These are phyloP conservation scores for Pyrenochaeta sp. DNA, from an alignment of 2,329 filamentous ascomycete genomes.

Conservation along the genomic window DNA sequence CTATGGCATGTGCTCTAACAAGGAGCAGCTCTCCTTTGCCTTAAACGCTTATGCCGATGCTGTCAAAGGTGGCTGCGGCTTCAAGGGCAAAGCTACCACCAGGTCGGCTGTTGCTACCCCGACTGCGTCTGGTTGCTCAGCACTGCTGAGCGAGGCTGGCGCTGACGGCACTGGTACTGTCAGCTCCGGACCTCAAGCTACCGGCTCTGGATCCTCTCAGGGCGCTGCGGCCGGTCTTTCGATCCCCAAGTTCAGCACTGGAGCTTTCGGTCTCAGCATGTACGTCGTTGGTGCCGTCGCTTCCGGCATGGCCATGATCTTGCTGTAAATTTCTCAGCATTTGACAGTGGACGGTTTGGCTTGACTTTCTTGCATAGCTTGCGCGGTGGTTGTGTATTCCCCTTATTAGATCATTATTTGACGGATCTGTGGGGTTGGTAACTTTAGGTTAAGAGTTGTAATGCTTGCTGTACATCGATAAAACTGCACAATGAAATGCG, in stretches of 20 bases:
- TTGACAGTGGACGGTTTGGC: not conserved
- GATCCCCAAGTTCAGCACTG: slow-evolving; percentile 57
- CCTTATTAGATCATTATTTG: not conserved
- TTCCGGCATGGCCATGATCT: slow-evolving; percentile 63
- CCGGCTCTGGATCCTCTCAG: slow-evolving; percentile 18
- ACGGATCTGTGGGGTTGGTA: not conserved
- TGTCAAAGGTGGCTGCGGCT: slow-evolving; percentile 71
- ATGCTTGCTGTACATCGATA: not conserved
- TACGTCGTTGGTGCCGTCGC: slow-evolving; percentile 61
- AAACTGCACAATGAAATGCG: slow-evolving; percentile 2
- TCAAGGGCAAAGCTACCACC: slow-evolving; percentile 70
- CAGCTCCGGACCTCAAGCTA: slow-evolving; percentile 45
- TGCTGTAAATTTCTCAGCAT: slow-evolving; percentile 54
- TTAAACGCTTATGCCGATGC: slow-evolving; percentile 71
- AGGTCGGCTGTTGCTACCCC: slow-evolving; percentile 58
- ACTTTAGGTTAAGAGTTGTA: not conserved
- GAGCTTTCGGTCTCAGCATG: slow-evolving; percentile 57
- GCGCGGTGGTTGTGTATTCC: not conserved
- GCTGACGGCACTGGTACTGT: slow-evolving; percentile 66
- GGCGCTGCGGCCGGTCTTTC: slow-evolving; percentile 54
- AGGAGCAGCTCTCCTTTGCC: slow-evolving; percentile 76
- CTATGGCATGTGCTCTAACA: slow-evolving; percentile 77
- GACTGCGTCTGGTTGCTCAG: slow-evolving; percentile 62
- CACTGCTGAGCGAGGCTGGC: slow-evolving; percentile 70
- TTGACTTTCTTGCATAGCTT: slow-evolving; percentile 8